A percentile compares a stretch with the other conserved stretches of the same genome.
These are phyloP conservation scores for Gossypium longicalyx DNA, from an alignment of 345 rosid genomes.

Conservation along the genomic window DNA sequence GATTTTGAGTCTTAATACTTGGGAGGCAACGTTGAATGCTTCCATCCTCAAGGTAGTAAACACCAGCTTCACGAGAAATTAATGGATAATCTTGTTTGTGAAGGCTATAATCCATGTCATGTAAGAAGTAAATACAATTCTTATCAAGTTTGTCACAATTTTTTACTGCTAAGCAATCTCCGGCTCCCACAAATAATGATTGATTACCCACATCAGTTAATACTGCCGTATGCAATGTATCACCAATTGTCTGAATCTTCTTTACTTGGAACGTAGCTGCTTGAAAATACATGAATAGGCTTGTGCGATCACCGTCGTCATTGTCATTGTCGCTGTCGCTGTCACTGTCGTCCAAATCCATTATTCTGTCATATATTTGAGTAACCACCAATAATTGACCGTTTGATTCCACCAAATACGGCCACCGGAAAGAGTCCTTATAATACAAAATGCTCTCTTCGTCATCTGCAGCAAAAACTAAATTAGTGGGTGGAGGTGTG, in stretches of 20 bases:
- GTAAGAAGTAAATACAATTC: too few relatives aligned
- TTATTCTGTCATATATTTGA: not conserved
- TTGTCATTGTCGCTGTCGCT: not conserved
- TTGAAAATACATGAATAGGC: not conserved
- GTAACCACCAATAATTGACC: not conserved
- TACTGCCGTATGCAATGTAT: not conserved
- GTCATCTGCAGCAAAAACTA: too few relatives aligned
- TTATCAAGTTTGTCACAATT: not conserved
- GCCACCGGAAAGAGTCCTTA: not conserved
- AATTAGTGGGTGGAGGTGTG: not conserved
- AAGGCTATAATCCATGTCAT: too few relatives aligned
- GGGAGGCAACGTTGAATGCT: not conserved
- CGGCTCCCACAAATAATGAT: not conserved
- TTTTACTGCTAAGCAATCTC: not conserved
- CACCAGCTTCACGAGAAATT: not conserved
- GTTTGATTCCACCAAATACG: not conserved
- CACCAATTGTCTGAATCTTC: not conserved
- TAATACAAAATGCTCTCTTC: not conserved
- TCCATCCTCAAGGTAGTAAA: not conserved
- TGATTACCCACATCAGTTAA: not conserved
- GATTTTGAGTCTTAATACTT: not conserved
- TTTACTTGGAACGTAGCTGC: not conserved
- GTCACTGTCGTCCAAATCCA: too few relatives aligned
- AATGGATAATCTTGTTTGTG: too few relatives aligned
- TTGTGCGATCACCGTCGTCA: not conserved